Conservation (phyloP, 2,329 filamentous ascomycete genomes). For the Fusarium sp. region DNA sequence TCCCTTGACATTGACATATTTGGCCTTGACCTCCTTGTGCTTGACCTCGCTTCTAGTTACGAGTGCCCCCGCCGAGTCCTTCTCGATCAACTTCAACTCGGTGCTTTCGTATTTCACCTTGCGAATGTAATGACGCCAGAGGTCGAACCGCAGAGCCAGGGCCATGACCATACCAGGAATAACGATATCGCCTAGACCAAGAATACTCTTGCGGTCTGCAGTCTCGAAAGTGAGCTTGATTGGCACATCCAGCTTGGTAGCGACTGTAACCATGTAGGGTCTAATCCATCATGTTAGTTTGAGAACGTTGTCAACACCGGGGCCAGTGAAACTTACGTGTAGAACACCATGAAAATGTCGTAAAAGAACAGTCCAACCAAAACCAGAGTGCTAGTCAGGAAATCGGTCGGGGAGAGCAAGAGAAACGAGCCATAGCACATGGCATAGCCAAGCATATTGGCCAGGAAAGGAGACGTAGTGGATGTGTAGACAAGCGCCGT, state of each 20-base stretch:
- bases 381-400: constrained; percentile 82
- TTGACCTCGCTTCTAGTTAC: constrained; percentile 53
- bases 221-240: constrained; percentile 86
- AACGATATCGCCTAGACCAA: constrained; percentile 94
- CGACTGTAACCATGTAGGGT: constrained; percentile 88
- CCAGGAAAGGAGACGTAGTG: constrained; percentile 69
- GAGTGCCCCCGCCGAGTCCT: constrained; percentile 47
- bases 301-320: background rate
- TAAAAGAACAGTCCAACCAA: constrained; percentile 89
- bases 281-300: constrained; percentile 52
- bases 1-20: constrained; percentile 71
- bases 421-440: constrained; percentile 88
- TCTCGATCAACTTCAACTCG: constrained; percentile 49
- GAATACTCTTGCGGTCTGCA: constrained; percentile 79
- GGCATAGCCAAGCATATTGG: constrained; percentile 87
- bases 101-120: constrained; percentile 65
- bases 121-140: constrained; percentile 83
- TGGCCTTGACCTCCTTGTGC: constrained; percentile 62
- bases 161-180: constrained; percentile 92
- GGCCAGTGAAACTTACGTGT: constrained; percentile 66
- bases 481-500: constrained; percentile 75
- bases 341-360: constrained; percentile 93
- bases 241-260: constrained; percentile 88
- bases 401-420: constrained; percentile 89
- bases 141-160: constrained; percentile 89